These are phyloP conservation scores for Erigeron canadensis DNA, from an alignment of 129 eudicot genomes.

Conservation along the genomic window DNA sequence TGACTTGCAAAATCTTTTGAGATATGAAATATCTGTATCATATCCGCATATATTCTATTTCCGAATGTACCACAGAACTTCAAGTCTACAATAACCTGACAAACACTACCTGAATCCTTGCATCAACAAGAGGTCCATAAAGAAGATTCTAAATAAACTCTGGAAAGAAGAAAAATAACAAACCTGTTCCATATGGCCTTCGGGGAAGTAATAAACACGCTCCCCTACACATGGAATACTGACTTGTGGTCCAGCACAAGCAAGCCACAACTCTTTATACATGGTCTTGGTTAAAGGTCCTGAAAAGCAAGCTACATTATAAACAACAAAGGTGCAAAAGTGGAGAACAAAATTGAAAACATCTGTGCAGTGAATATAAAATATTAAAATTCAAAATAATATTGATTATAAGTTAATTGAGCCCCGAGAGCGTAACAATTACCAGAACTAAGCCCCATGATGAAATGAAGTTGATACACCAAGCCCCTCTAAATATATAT, in stretches of 20 bases:
- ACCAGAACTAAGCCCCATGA: slow-evolving; percentile 53
- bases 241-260: slow-evolving; percentile 95
- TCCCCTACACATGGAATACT: slow-evolving; percentile 86
- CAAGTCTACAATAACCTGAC: not conserved
- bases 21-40: not conserved
- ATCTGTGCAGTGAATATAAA: not conserved
- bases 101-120: not conserved
- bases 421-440: slow-evolving; percentile 47
- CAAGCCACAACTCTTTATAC: slow-evolving; percentile 87
- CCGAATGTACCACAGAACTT: slow-evolving; percentile 6
- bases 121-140: slow-evolving; percentile 2
- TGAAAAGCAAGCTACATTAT: slow-evolving; percentile 22
- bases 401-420: slow-evolving; percentile 51
- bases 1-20: slow-evolving; percentile 5
- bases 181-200: slow-evolving; percentile 99
- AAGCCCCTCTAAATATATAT: not conserved
- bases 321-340: not conserved
- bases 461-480: slow-evolving; percentile 18
- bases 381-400: not conserved
- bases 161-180: not conserved
- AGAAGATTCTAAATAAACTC: not conserved
- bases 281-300: slow-evolving; percentile 46
- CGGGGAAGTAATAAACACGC: slow-evolving; percentile 87
- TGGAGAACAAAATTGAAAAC: not conserved
- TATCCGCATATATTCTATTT: slow-evolving; percentile 1